A percentile compares a stretch with the other conserved stretches of the same genome.
phyloP scores from a whole-genome alignment of 192 early-diverging fungal genomes.

The Fimicolochytrium jonesii region DNA sequence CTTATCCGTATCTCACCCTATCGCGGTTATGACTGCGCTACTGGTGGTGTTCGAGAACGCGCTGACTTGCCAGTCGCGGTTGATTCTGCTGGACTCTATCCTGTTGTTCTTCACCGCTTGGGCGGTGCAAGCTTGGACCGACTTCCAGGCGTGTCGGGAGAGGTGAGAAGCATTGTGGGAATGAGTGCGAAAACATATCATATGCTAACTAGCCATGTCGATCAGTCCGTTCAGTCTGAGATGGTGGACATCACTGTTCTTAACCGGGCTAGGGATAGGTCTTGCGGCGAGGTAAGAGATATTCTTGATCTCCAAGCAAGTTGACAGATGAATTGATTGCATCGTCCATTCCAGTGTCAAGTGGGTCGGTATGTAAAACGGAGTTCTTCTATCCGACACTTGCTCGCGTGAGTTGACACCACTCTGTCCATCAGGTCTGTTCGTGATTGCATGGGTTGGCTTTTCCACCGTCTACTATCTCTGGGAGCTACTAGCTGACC shows the following conservation, averaged over 20 bases:
- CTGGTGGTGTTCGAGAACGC: constrained; percentile 44
- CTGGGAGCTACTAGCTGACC: constrained; percentile 46
- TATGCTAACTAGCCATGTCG: not conserved
- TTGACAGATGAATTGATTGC: too few relatives aligned
- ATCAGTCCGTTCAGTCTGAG: constrained; percentile 40
- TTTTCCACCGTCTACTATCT: constrained; percentile 42
- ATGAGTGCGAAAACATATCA: not conserved
- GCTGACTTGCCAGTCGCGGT: constrained; percentile 38
- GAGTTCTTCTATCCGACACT: not conserved
- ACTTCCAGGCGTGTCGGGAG: constrained; percentile 46
- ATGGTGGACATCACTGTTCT: constrained; percentile 48
- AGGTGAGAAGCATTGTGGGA: constrained; percentile 31
- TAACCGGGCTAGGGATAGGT: constrained; percentile 43
- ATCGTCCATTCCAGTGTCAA: too few relatives aligned
- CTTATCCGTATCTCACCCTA: constrained; percentile 36
- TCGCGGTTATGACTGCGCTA: constrained; percentile 37
- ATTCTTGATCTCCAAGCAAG: too few relatives aligned
- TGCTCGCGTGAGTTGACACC: not conserved
- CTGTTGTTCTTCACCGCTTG: constrained; percentile 52
- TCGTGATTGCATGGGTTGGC: constrained; percentile 49
- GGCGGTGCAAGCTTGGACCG: constrained; percentile 42
- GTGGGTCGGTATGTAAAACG: constrained; percentile 41
- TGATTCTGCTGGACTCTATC: constrained; percentile 52
- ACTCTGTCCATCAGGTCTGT: constrained; percentile 42
- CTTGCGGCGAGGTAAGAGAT: constrained; percentile 39